A percentile compares a stretch with the other conserved stretches of the same genome.
Conservation (phyloP, 371 early-diverging fungal species). For the Mucor velutinosus region DNA sequence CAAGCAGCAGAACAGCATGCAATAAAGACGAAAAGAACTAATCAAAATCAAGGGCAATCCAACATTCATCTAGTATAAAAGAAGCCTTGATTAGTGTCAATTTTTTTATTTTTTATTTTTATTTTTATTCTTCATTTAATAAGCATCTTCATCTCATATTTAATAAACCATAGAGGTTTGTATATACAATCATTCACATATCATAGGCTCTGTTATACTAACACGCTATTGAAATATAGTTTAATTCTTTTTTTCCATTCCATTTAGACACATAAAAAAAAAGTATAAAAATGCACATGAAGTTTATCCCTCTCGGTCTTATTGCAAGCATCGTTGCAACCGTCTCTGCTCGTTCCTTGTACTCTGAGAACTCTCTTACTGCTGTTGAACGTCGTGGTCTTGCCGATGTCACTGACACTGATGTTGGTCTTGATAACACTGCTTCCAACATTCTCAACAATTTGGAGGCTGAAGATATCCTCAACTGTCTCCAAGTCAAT, state of each 20-base stretch:
- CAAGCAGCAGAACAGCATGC: too few relatives aligned
- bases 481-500: background rate
- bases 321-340: slow-evolving; percentile 9
- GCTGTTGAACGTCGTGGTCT: background rate
- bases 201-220: background rate
- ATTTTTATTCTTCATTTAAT: background rate
- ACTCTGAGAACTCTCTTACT: slow-evolving; percentile 3
- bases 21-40: background rate
- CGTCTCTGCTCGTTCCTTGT: slow-evolving; percentile 11
- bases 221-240: background rate
- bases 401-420: background rate
- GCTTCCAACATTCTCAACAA: background rate
- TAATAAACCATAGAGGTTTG: slow-evolving; percentile 1
- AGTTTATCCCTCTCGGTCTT: slow-evolving; percentile 14
- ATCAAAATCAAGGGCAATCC: background rate
- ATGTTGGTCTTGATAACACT: background rate
- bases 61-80: background rate
- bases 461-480: background rate
- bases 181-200: background rate
- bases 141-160: background rate
- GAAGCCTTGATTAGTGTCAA: background rate
- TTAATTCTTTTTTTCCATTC: background rate
- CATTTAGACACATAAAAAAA: background rate
- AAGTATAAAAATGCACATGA: slow-evolving; percentile 15
- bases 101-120: background rate